These are phyloP conservation scores for Umbellularia californica DNA, from an alignment of 164 flowering plant species.

Conservation along the genomic window DNA sequence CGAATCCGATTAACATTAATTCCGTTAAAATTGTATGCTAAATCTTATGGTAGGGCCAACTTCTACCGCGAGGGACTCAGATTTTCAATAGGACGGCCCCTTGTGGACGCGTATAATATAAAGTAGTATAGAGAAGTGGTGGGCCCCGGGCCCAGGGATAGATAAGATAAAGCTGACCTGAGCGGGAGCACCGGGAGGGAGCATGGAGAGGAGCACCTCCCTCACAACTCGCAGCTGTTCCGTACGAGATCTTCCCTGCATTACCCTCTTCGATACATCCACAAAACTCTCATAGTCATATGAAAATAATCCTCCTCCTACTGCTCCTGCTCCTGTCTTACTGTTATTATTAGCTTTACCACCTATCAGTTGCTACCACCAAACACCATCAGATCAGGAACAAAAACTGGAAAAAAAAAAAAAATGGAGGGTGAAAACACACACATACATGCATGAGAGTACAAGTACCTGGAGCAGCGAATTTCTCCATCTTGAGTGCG, in stretches of 20 bases:
- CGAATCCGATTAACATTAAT: too few relatives aligned
- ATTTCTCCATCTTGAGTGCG: constrained; percentile 87
- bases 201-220: constrained; percentile 90
- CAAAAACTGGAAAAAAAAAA: neutral
- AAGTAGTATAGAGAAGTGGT: too few relatives aligned
- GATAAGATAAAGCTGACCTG: constrained; percentile 34
- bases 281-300: constrained; percentile 85
- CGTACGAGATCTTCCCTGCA: constrained; percentile 63
- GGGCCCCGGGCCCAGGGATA: too few relatives aligned
- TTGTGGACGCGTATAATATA: too few relatives aligned
- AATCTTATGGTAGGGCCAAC: too few relatives aligned
- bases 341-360: neutral
- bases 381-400: neutral
- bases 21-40: too few relatives aligned
- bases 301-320: constrained; percentile 11
- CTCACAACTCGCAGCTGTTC: constrained; percentile 88
- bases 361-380: neutral
- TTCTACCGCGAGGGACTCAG: too few relatives aligned
- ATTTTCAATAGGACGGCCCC: too few relatives aligned
- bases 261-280: constrained; percentile 77
- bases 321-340: neutral
- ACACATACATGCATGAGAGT: too few relatives aligned
- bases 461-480: constrained; percentile 20
- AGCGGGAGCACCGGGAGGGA: constrained; percentile 96
- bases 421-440: neutral